These are phyloP conservation scores for Isatis lusitanica DNA, from an alignment of 441 rosid genomes.

Conservation along the genomic window DNA sequence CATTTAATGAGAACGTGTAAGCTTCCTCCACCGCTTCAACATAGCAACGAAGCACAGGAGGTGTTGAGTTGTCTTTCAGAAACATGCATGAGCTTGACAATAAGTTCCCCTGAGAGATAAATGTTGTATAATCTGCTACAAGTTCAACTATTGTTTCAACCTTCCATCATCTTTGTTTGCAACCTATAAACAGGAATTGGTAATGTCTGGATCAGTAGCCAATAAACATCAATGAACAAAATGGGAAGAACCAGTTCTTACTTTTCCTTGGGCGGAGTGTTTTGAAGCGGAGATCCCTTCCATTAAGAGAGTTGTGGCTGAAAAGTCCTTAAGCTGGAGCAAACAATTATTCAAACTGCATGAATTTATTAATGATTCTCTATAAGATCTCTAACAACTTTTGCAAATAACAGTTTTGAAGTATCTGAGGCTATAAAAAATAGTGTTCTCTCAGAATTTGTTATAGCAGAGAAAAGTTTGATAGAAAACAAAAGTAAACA, in stretches of 20 bases:
- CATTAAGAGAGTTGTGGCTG: background rate
- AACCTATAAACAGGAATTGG: background rate
- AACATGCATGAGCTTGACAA: conserved; percentile 8
- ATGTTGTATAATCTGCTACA: conserved; percentile 7
- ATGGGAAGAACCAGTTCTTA: background rate
- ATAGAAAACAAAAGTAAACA: too few relatives aligned
- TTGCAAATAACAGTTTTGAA: background rate
- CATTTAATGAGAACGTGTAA: background rate
- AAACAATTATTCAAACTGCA: conserved; percentile 17
- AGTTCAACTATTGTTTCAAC: conserved; percentile 11
- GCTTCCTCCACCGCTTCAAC: background rate
- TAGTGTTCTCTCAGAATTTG: too few relatives aligned
- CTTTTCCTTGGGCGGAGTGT: background rate
- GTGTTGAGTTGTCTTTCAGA: background rate
- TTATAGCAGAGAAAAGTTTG: too few relatives aligned
- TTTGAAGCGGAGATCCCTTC: background rate
- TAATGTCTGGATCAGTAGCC: background rate
- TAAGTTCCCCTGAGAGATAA: conserved; percentile 6
- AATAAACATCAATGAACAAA: background rate
- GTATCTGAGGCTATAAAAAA: too few relatives aligned
- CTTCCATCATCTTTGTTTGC: background rate
- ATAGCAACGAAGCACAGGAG: conserved; percentile 12
- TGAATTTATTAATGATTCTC: background rate
- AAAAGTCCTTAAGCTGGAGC: background rate
- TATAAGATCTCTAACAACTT: background rate